phyloP scores from a whole-genome alignment of 208 protist species.

The Crithidia fasciculata region DNA sequence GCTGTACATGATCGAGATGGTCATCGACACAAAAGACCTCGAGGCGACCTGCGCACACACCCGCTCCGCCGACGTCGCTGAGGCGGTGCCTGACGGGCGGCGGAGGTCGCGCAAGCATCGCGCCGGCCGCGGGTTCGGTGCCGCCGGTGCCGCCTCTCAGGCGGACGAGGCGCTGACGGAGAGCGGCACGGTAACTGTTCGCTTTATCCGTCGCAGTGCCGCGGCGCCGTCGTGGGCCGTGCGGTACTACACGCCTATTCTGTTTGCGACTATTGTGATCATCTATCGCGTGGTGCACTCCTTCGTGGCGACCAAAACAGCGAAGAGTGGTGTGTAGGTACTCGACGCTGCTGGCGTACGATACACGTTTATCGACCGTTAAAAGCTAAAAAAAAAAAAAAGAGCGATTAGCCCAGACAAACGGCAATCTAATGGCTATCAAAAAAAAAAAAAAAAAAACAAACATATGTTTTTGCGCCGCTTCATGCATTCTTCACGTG shows the following conservation, averaged over 20 bases:
- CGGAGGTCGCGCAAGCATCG: conserved; percentile 37
- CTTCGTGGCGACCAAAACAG: conserved; percentile 19
- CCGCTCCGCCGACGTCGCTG: conserved; percentile 1
- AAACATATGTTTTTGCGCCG: too few species aligned
- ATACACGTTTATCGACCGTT: not conserved
- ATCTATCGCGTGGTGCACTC: conserved; percentile 29
- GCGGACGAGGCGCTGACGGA: conserved; percentile 30
- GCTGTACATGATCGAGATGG: conserved; percentile 55
- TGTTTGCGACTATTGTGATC: conserved; percentile 43
- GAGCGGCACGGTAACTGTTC: conserved; percentile 35
- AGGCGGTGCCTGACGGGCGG: conserved; percentile 9
- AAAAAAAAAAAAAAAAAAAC: too few species aligned
- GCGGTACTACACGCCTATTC: conserved; percentile 29
- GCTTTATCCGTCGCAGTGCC: conserved; percentile 28
- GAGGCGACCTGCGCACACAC: conserved; percentile 30
- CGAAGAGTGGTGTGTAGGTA: conserved; percentile 17
- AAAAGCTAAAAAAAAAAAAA: not conserved
- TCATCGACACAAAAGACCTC: conserved; percentile 40
- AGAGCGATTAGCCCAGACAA: too few species aligned
- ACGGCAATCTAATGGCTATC: too few species aligned
- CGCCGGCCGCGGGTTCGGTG: conserved; percentile 21
- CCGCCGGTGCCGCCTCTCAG: conserved; percentile 12
- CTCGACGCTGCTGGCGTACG: too few species aligned
- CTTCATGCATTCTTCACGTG: too few species aligned
- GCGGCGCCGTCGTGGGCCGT: conserved; percentile 14